Base-by-base conservation (phyloP, 1,284 basidiomycete genomes). In the Cutaneotrichosporon sp. region DNA sequence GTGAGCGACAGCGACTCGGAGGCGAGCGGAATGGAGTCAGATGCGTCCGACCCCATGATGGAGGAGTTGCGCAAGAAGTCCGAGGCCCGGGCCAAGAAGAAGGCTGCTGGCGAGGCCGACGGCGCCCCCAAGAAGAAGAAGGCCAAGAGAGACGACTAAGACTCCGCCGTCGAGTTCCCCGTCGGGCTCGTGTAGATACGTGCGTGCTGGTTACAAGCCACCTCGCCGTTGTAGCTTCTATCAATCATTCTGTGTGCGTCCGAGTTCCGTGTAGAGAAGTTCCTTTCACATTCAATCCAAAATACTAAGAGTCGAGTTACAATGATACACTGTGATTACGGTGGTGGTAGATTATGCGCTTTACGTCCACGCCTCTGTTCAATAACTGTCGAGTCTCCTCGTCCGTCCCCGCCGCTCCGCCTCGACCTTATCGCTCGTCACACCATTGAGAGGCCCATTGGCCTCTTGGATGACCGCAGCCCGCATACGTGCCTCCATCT, bases 1-100 rank as follows among this genome's bases (percentile, higher is more conserved):
- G 91, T 91, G 0, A 87, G 86, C 31, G 89, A 87, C 29, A 85
- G 83, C 43, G 90, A 90, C 62, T 87, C 87, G 0, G 89, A 85
- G 11, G 73, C 65, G 22, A 53, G 52, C n/a, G 66, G 60, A 16
- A 58, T 58, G 14, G 90, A 86, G 11, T 81, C 86, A 9, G 76
- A 75, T 53, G 79, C 73, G 3, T 74, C 71, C 52, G 78, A 80
- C 64, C 76, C 73, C 51, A 91, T 90, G 50, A 89, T 90, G 38
- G 91, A 90, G 2, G 91, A 92, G 73, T 56, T 74, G 29, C 69
- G 69, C 54, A 76, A 70, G 60, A 73, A 78, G 67, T 67, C 67
- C 86, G 88, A 50, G 87, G 88, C 50, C 86, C 84, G 84, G 71
- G 78, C 75, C 61, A 79, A 79, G 66, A 71, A 70, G 54, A 66